These are phyloP conservation scores for Podaxis sp. DNA, from an alignment of 768 basidiomycete genomes.

Conservation along the genomic window DNA sequence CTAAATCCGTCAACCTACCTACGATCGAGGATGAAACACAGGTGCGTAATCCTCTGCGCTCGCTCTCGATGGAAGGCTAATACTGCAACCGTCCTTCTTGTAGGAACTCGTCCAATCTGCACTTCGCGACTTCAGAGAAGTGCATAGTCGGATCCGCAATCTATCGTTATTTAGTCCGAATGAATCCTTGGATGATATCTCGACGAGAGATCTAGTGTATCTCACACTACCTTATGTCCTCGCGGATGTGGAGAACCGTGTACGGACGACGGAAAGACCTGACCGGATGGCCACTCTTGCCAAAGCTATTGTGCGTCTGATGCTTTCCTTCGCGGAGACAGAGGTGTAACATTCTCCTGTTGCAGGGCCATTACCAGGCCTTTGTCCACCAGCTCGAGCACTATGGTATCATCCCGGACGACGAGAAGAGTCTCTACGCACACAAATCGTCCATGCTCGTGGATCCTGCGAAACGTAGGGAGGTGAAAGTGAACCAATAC, in stretches of 20 bases:
- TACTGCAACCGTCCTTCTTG: not conserved
- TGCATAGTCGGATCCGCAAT: constrained; percentile 52
- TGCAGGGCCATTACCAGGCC: constrained; percentile 45
- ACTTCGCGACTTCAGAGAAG: constrained; percentile 51
- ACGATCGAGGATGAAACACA: constrained; percentile 43
- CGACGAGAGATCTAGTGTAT: constrained; percentile 74
- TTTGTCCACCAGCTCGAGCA: constrained; percentile 54
- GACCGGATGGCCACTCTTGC: constrained; percentile 57
- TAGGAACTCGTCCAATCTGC: constrained; percentile 61
- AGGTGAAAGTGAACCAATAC: constrained; percentile 89
- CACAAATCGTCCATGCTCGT: constrained; percentile 44
- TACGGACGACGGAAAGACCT: constrained; percentile 51
- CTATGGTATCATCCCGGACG: constrained; percentile 64
- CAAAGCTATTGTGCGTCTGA: constrained; percentile 52
- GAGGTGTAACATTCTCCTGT: not conserved
- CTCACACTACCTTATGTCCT: constrained; percentile 68
- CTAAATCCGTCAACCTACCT: constrained; percentile 37
- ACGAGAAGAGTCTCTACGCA: constrained; percentile 55
- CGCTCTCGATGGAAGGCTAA: not conserved
- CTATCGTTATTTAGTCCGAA: constrained; percentile 82
- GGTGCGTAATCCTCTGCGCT: constrained; percentile 22
- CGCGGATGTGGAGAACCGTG: constrained; percentile 63
- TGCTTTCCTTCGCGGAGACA: not conserved
- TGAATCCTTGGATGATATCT: constrained; percentile 79
- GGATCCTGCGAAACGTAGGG: constrained; percentile 73